These are phyloP conservation scores for Diplodia scrobiculata DNA, from an alignment of 2,329 filamentous ascomycete genomes.

Conservation along the genomic window DNA sequence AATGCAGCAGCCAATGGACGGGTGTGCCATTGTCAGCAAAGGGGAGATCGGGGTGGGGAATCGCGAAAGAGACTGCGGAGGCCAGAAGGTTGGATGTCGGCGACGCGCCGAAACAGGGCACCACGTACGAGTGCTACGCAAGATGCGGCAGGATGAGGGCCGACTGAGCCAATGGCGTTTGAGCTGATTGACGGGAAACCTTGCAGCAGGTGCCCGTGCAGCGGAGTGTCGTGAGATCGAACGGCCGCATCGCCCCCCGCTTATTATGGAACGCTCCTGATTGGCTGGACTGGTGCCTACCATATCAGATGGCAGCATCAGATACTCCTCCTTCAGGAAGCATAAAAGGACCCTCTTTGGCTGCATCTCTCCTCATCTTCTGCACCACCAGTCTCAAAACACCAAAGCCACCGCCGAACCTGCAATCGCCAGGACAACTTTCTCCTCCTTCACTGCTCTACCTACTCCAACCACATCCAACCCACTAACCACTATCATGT, in stretches of 20 bases:
- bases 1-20: neutral
- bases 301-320: slow-evolving; percentile 28
- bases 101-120: slow-evolving; percentile 1
- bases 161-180: neutral
- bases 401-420: neutral
- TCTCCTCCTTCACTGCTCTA: too few relatives aligned
- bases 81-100: slow-evolving; percentile 5
- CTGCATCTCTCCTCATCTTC: slow-evolving; percentile 1
- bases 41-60: slow-evolving; percentile 9
- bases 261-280: slow-evolving; percentile 17
- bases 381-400: neutral
- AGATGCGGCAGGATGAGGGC: neutral
- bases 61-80: neutral
- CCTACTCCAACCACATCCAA: neutral
- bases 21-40: slow-evolving; percentile 1
- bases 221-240: slow-evolving; percentile 21
- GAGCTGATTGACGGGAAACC: neutral
- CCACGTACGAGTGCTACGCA: slow-evolving; percentile 14
- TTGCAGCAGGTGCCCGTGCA: slow-evolving; percentile 20
- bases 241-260: slow-evolving; percentile 22
- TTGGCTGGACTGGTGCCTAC: slow-evolving; percentile 1
- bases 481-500: slow-evolving; percentile 36
- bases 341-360: slow-evolving; percentile 12
- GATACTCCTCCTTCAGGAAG: slow-evolving; percentile 19
- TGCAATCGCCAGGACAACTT: neutral